Percentiles rank a stretch among this genome's conserved stretches.
Evolutionary conservation across 345 rosid species (phyloP).

Genomic region (Litchi chinensis): DNA sequence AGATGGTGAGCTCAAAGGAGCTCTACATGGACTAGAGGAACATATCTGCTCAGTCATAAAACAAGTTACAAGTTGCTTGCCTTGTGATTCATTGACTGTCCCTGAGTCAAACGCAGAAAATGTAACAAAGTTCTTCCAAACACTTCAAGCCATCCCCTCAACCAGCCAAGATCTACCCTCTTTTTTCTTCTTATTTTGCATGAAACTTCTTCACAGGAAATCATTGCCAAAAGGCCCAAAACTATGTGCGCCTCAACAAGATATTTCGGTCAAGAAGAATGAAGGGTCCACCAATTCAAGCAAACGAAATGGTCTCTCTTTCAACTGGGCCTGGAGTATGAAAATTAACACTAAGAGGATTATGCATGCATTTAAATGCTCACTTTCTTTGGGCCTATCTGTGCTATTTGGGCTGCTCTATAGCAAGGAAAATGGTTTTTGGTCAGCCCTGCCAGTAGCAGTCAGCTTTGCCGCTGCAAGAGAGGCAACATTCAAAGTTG

Average conservation of each 20-base stretch:
- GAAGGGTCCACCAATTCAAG: constrained; percentile 22
- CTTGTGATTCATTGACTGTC: constrained; percentile 43
- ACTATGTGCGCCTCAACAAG: constrained; percentile 2
- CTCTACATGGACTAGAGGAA: constrained; percentile 43
- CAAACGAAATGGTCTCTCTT: constrained; percentile 21
- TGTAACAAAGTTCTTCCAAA: constrained; percentile 43
- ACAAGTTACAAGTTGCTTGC: constrained; percentile 34
- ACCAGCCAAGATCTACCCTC: constrained; percentile 55
- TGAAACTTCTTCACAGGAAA: constrained; percentile 53
- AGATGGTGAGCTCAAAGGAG: constrained; percentile 42
- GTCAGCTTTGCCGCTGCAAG: constrained; percentile 62
- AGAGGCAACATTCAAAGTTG: constrained; percentile 77
- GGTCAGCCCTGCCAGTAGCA: constrained; percentile 87
- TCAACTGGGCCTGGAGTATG: constrained; percentile 20
- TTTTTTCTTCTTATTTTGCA: constrained; percentile 80
- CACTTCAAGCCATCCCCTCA: constrained; percentile 50
- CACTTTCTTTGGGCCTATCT: constrained; percentile 71
- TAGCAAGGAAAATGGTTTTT: constrained; percentile 68
- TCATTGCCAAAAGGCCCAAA: constrained; percentile 38
- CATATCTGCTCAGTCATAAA: constrained; percentile 42
- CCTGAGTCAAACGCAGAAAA: constrained; percentile 52
- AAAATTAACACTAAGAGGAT: constrained; percentile 37
- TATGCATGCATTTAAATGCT: constrained; percentile 63
- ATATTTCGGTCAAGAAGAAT: constrained; percentile 13
- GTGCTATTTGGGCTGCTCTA: constrained; percentile 65